These are phyloP conservation scores for Candida morakotiae DNA, from an alignment of 805 yeast genomes.

Conservation along the genomic window DNA sequence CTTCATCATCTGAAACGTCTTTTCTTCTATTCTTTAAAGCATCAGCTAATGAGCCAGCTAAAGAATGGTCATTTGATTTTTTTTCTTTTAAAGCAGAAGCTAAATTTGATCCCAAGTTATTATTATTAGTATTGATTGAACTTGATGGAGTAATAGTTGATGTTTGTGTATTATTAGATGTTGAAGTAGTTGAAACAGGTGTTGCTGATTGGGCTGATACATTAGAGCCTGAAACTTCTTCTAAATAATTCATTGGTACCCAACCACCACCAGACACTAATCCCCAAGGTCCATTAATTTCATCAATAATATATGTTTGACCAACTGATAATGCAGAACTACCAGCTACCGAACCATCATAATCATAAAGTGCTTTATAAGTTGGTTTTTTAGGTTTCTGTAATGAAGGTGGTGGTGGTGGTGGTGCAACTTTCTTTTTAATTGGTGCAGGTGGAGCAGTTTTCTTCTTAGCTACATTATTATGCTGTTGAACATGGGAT, in stretches of 20 bases:
- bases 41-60: slow-evolving; percentile 86
- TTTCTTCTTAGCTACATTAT: slow-evolving; percentile 21
- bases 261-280: slow-evolving; percentile 90
- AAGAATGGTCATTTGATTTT: slow-evolving; percentile 52
- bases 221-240: slow-evolving; percentile 29
- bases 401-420: slow-evolving; percentile 60
- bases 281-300: slow-evolving; percentile 92
- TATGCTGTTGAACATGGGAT: slow-evolving; percentile 1
- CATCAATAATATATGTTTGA: slow-evolving; percentile 67
- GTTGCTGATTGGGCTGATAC: slow-evolving; percentile 27
- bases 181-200: slow-evolving; percentile 10
- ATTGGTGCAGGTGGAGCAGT: slow-evolving; percentile 52
- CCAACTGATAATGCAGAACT: slow-evolving; percentile 77
- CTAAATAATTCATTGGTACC: slow-evolving; percentile 94
- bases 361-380: slow-evolving; percentile 82
- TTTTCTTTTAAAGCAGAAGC: slow-evolving; percentile 68
- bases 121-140: slow-evolving; percentile 11
- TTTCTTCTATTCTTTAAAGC: slow-evolving; percentile 71
- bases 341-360: slow-evolving; percentile 80
- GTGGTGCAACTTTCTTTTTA: slow-evolving; percentile 39
- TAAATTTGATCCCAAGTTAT: slow-evolving; percentile 46
- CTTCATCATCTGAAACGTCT: slow-evolving; percentile 66
- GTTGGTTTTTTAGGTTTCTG: slow-evolving; percentile 68
- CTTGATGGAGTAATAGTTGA: slow-evolving; percentile 1
- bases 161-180: slow-evolving; percentile 11